A percentile compares a stretch with the other conserved stretches of the same genome.
Evolutionary conservation across 371 early-diverging fungal genomes (phyloP).

Genomic region (Mortierella sp.): DNA sequence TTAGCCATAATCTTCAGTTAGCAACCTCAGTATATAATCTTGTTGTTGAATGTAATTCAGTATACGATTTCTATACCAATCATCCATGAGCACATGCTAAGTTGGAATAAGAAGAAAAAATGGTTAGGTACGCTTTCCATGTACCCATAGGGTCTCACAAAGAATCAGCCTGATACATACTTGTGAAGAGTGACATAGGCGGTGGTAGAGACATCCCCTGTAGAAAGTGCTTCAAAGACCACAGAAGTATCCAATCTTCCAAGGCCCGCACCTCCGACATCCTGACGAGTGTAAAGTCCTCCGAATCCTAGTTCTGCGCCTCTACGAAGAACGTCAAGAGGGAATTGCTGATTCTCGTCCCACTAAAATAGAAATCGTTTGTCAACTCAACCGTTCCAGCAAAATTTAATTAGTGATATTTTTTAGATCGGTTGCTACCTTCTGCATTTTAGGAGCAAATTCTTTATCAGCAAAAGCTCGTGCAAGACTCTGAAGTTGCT

Average conservation of each 20-base stretch:
- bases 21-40: too few species aligned
- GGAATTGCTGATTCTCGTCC: conserved; percentile 65
- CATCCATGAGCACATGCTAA: conserved; percentile 71
- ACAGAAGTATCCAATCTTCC: conserved; percentile 62
- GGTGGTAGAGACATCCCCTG: conserved; percentile 66
- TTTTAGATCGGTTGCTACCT: conserved; percentile 27
- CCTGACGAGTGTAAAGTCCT: conserved; percentile 59
- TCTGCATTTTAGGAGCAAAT: conserved; percentile 65
- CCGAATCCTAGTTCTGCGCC: conserved; percentile 71
- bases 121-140: not conserved
- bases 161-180: conserved; percentile 25
- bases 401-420: not conserved
- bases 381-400: too few species aligned
- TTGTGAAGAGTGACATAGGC: conserved; percentile 74
- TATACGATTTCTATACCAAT: conserved; percentile 48
- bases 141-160: not conserved
- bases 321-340: conserved; percentile 59
- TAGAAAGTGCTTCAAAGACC: conserved; percentile 67
- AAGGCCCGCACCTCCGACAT: conserved; percentile 62
- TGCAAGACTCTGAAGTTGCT: conserved; percentile 60
- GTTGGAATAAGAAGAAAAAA: not conserved
- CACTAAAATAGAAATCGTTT: conserved; percentile 30
- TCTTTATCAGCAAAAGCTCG: conserved; percentile 63
- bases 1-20: not conserved
- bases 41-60: too few species aligned